phyloP scores from a whole-genome alignment of 106 monocot genomes.

The Gastrodia elata region DNA sequence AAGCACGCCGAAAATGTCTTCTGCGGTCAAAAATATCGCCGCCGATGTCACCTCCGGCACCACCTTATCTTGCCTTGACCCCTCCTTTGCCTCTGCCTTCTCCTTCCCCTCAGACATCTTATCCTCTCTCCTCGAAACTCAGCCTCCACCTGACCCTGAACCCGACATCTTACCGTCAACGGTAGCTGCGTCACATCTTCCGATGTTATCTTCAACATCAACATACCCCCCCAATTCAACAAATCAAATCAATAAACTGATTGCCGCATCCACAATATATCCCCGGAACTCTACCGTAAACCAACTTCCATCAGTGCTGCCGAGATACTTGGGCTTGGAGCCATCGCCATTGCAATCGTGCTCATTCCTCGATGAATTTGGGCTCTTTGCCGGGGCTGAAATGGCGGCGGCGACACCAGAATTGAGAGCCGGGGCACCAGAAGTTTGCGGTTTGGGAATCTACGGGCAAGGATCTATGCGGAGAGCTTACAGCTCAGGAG shows the following conservation, averaged over 20 bases:
- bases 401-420: background rate
- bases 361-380: slow-evolving; percentile 12
- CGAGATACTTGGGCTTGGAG: background rate
- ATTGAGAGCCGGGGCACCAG: background rate
- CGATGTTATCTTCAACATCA: background rate
- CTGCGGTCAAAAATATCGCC: background rate
- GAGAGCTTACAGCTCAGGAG: slow-evolving; percentile 31
- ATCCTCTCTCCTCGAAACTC: slow-evolving; percentile 30
- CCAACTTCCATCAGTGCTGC: background rate
- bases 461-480: slow-evolving; percentile 14
- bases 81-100: slow-evolving; percentile 28
- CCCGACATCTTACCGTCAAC: background rate
- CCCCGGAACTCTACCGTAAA: slow-evolving; percentile 5
- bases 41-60: background rate
- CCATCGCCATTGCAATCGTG: slow-evolving; percentile 10
- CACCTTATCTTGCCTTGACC: slow-evolving; percentile 18
- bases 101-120: slow-evolving; percentile 30
- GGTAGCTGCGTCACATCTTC: background rate
- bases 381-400: background rate
- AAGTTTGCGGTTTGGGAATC: background rate
- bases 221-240: background rate
- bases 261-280: background rate
- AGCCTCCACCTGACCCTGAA: slow-evolving; percentile 11
- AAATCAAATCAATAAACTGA: background rate
- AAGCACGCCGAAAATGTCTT: slow-evolving; percentile 14